phyloP scores from a whole-genome alignment of 2,329 filamentous ascomycete genomes.

The Dendrostoma leiphaemia region DNA sequence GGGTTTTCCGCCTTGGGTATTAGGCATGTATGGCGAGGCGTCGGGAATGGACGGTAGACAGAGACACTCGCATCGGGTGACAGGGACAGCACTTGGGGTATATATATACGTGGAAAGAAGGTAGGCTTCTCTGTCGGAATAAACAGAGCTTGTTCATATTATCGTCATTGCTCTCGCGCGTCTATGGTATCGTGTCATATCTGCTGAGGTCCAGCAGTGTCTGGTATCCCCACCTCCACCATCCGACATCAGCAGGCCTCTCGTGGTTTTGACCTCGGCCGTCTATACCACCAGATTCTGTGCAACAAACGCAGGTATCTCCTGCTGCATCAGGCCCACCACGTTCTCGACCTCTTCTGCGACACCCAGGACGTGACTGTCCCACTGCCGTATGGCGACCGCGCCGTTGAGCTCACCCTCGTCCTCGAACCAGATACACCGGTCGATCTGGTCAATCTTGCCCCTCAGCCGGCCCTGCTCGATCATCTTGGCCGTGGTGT shows the following conservation, averaged over 20 bases:
- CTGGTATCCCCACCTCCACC: neutral
- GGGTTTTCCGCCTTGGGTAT: too few species aligned
- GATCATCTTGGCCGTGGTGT: slow-evolving; percentile 91
- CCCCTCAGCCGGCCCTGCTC: slow-evolving; percentile 87
- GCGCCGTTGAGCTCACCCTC: slow-evolving; percentile 63
- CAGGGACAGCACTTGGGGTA: neutral
- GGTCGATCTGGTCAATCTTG: slow-evolving; percentile 90
- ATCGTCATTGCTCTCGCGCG: neutral
- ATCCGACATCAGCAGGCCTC: too few species aligned
- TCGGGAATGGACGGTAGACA: neutral
- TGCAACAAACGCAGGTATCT: slow-evolving; percentile 62
- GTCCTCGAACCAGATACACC: slow-evolving; percentile 81
- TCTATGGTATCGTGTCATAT: neutral
- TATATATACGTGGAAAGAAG: neutral
- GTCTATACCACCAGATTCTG: slow-evolving; percentile 19
- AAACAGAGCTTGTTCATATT: neutral
- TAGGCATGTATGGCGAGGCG: neutral
- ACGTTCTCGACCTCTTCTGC: slow-evolving; percentile 89
- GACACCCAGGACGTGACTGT: slow-evolving; percentile 80
- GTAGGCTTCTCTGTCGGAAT: neutral
- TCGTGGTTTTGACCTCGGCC: too few species aligned
- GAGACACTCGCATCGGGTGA: neutral
- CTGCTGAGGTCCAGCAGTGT: neutral
- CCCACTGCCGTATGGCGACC: slow-evolving; percentile 80
- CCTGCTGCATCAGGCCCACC: slow-evolving; percentile 74